Evolutionary conservation across 2,329 filamentous ascomycete genomes (phyloP).

Genomic region (Colletotrichum australisinense): DNA sequence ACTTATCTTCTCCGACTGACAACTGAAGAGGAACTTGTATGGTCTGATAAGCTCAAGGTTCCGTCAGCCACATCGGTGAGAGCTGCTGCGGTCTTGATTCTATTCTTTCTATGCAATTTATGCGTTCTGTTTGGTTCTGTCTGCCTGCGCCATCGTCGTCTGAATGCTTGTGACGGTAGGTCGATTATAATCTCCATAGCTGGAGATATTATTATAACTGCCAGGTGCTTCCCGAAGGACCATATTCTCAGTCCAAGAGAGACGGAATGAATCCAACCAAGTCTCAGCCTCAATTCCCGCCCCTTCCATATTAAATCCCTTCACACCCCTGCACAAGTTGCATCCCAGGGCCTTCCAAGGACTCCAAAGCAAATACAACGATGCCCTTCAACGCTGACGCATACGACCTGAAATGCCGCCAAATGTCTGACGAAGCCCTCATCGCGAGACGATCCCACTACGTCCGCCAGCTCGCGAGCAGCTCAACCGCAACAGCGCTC

Average conservation of each 20-base stretch:
- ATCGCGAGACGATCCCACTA: constrained; percentile 51
- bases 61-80: not conserved
- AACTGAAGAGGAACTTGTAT: too few relatives aligned
- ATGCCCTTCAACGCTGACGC: constrained; percentile 55
- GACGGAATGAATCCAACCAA: not conserved
- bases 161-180: not conserved
- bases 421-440: constrained; percentile 49
- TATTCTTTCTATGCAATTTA: not conserved
- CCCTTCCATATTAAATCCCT: not conserved
- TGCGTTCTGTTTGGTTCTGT: not conserved
- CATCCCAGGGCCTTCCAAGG: not conserved
- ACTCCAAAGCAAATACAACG: not conserved
- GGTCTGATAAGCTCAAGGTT: not conserved
- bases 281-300: not conserved
- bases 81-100: not conserved
- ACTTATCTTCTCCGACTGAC: not conserved
- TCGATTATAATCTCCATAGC: not conserved
- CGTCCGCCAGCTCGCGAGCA: constrained; percentile 52
- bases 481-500: constrained; percentile 45
- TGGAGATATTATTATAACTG: not conserved
- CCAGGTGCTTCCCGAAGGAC: not conserved
- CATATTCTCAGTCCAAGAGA: not conserved
- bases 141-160: not conserved
- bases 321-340: not conserved
- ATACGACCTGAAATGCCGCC: constrained; percentile 52